These are phyloP conservation scores for Canavalia gladiata DNA, from an alignment of 306 rosid species.

Conservation along the genomic window DNA sequence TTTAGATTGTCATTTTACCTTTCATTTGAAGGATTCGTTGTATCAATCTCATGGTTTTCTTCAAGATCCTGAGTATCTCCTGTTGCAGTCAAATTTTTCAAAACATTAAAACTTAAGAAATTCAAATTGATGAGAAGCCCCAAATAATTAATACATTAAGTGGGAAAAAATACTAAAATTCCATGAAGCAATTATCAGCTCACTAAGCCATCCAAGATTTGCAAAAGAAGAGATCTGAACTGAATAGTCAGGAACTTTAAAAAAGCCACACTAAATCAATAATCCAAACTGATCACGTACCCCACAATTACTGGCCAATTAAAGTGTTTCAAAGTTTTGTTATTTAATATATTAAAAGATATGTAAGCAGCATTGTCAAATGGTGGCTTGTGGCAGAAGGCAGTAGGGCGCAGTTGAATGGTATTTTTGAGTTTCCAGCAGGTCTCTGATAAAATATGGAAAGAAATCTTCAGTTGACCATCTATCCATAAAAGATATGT, in stretches of 20 bases:
- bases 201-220: background rate
- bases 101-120: conserved; percentile 5
- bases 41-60: conserved; percentile 58
- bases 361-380: background rate
- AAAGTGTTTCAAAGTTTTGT: background rate
- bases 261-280: background rate
- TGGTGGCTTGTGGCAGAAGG: too few species aligned
- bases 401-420: too few species aligned
- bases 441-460: too few species aligned
- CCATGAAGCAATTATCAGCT: conserved; percentile 17
- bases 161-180: background rate
- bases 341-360: conserved; percentile 7
- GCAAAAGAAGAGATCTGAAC: conserved; percentile 5
- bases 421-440: too few species aligned
- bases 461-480: too few species aligned
- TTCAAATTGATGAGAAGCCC: conserved; percentile 10
- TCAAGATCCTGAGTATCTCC: conserved; percentile 51
- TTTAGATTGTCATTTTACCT: conserved; percentile 57
- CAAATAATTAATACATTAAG: background rate
- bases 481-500: too few species aligned
- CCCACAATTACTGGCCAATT: background rate
- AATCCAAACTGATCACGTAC: background rate
- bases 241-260: conserved; percentile 1
- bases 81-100: conserved; percentile 47
- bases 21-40: conserved; percentile 55